Evolutionary conservation across 331 rosid genomes (phyloP).

Genomic region (Erythrophleum ivorense): DNA sequence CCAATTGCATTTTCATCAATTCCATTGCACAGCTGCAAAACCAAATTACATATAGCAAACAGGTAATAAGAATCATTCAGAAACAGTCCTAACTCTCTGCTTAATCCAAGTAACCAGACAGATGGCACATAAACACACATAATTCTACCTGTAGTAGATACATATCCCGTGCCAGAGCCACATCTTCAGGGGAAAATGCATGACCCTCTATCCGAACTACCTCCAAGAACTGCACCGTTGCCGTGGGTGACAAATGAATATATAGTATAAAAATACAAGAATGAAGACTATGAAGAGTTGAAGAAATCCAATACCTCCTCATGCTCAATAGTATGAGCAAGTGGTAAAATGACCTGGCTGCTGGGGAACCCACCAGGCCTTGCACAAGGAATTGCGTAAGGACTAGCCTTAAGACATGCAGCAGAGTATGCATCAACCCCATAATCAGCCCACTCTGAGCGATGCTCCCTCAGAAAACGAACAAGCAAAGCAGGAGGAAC

Average conservation of each 20-base stretch:
- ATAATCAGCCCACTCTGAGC: conserved; percentile 97
- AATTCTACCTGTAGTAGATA: conserved; percentile 74
- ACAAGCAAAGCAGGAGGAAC: conserved; percentile 98
- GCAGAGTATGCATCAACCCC: conserved; percentile 97
- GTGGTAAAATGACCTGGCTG: conserved; percentile 89
- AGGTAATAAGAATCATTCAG: not conserved
- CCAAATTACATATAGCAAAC: conserved; percentile 1
- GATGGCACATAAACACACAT: not conserved
- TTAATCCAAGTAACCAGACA: not conserved
- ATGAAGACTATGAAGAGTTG: not conserved
- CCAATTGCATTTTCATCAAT: conserved; percentile 90
- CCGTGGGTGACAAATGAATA: not conserved
- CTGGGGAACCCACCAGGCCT: conserved; percentile 84
- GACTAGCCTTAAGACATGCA: conserved; percentile 78
- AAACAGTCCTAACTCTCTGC: not conserved
- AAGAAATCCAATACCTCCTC: conserved; percentile 67
- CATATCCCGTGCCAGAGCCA: conserved; percentile 90
- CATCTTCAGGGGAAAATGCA: conserved; percentile 91
- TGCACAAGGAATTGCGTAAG: conserved; percentile 88
- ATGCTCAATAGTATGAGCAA: conserved; percentile 88
- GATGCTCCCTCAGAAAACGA: conserved; percentile 94
- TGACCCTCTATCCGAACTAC: conserved; percentile 98
- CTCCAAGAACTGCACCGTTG: conserved; percentile 73
- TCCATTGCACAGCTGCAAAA: conserved; percentile 84
- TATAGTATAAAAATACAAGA: not conserved